These are phyloP conservation scores for Neophaeococcomyces aloes DNA, from an alignment of 2,329 filamentous ascomycete genomes.

Conservation along the genomic window DNA sequence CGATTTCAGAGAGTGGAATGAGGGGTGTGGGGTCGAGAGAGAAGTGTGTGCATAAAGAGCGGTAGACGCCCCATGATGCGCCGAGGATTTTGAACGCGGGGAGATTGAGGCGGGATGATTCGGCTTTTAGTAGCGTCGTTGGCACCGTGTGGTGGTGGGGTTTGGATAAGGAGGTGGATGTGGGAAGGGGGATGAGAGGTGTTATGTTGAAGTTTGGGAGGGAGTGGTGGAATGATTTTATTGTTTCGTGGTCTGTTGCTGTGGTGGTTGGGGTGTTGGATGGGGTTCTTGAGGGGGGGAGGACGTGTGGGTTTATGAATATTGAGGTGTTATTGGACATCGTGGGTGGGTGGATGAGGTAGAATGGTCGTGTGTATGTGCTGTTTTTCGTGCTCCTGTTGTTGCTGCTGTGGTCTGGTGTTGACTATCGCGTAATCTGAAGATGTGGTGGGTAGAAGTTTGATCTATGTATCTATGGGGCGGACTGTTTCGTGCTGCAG, in stretches of 20 bases:
- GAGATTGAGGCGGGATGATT: conserved; percentile 56
- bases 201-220: conserved; percentile 50
- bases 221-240: conserved; percentile 43
- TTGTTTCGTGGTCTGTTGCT: background rate
- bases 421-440: too few relatives aligned
- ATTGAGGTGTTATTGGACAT: too few relatives aligned
- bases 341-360: too few relatives aligned
- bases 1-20: conserved; percentile 34
- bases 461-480: too few relatives aligned
- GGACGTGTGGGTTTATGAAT: too few relatives aligned
- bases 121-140: conserved; percentile 55
- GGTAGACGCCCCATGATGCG: conserved; percentile 61
- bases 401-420: too few relatives aligned
- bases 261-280: too few relatives aligned
- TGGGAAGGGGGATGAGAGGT: conserved; percentile 42
- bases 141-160: conserved; percentile 48
- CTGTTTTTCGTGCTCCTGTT: too few relatives aligned
- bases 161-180: conserved; percentile 44
- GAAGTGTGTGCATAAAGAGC: conserved; percentile 38
- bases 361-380: too few relatives aligned
- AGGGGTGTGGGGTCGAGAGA: conserved; percentile 33
- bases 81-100: conserved; percentile 73
- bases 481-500: too few relatives aligned
- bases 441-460: too few relatives aligned
- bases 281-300: too few relatives aligned